Conservation (phyloP, 768 basidiomycete genomes). For the Boletus coccyginus region DNA sequence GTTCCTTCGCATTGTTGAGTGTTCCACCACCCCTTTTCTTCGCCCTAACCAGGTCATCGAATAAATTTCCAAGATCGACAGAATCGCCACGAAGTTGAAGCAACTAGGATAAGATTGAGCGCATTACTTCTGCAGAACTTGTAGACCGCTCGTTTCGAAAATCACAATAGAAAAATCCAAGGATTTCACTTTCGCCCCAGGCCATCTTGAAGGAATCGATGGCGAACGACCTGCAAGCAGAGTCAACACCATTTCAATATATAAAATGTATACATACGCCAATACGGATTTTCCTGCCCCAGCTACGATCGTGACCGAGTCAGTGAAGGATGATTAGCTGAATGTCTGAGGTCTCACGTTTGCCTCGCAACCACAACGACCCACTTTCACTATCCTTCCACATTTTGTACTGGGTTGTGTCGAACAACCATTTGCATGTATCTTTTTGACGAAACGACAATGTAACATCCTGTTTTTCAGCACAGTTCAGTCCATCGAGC, state of each 20-base stretch:
- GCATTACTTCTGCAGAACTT: background rate
- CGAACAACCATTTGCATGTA: constrained; percentile 3
- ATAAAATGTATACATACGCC: background rate
- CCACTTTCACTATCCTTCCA: background rate
- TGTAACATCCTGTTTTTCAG: constrained; percentile 2
- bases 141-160: background rate
- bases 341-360: background rate
- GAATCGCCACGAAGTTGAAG: background rate
- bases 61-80: background rate
- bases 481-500: background rate
- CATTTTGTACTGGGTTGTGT: background rate
- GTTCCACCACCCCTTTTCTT: background rate
- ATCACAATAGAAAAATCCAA: constrained; percentile 3
- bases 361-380: constrained; percentile 7
- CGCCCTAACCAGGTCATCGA: background rate
- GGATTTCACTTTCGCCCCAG: background rate
- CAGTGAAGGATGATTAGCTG: background rate
- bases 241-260: background rate
- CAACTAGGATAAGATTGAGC: background rate
- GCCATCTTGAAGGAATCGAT: background rate
- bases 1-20: background rate
- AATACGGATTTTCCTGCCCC: constrained; percentile 9
- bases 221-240: background rate
- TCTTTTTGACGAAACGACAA: background rate
- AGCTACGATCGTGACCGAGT: background rate